Base-by-base conservation (phyloP, 2,329 filamentous ascomycete genomes). In the Pyrenophora teres region DNA sequence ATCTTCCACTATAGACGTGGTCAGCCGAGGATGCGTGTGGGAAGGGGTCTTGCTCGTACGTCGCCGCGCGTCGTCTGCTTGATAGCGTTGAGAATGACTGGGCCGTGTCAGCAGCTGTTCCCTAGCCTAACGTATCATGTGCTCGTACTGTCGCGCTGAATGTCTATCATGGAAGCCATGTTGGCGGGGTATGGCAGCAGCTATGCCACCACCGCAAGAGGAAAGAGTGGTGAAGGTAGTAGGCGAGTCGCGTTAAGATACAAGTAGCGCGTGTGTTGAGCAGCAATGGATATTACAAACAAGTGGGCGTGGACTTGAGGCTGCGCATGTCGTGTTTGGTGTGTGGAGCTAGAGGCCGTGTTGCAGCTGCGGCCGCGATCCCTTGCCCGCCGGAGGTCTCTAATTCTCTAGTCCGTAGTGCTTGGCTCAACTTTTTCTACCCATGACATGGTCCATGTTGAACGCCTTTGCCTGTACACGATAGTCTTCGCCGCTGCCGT, bases 151-250 rank as follows among this genome's bases (percentile, higher is more conserved):
- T 90, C 86, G 66, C 87, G 87, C 81, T 96, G 91, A 69, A 92
- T 86, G 71, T 92, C 86, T 70, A 96, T 88, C 67, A 92, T 84
- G 60, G 92, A 96, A 75, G 88, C 80, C 91, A 96, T 96, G 67
- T 75, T 86, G 70, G 67, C 66, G 80, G 62, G 60, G 59, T 55
- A 48, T 40, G 57, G 58, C 57, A 58, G 57, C 55, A 57, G 58
- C 60, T 50, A 54, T 52, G 61, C 58, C 46, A 42, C 58, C 46
- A 42, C 53, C 40, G 40, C 19, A 39, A 19, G 38, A 18, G 15
- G 16, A 21, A 37, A 36, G 18, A 12, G 39, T 46, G 39, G 30
- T 38, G 47, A 47, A 31, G 41, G 8, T 4, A 32, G 33, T 2
- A 15, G 31, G 13, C 35, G 21, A 33, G 42, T 38, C 43, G 47